A percentile compares a stretch with the other conserved stretches of the same genome.
These are phyloP conservation scores for Nemania sp. DNA, from an alignment of 2,329 filamentous ascomycete species.

Conservation along the genomic window DNA sequence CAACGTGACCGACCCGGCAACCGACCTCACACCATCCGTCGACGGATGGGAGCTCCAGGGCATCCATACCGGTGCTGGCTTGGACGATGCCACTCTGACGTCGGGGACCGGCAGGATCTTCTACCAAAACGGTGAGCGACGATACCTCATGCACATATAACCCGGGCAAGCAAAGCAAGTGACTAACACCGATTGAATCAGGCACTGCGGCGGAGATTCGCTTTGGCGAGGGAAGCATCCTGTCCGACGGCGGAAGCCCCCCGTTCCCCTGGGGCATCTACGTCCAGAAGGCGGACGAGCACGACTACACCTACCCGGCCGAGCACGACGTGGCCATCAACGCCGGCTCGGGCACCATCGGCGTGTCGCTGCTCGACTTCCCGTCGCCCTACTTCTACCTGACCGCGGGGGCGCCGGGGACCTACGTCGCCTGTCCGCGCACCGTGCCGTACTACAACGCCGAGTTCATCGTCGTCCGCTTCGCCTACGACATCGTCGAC, in stretches of 20 bases:
- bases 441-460: constrained; percentile 48
- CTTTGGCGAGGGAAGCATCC: constrained; percentile 40
- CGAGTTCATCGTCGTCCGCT: constrained; percentile 47
- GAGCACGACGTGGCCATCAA: constrained; percentile 42
- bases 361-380: constrained; percentile 42
- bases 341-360: constrained; percentile 44
- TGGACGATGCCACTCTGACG: constrained; percentile 45
- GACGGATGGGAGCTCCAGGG: constrained; percentile 47
- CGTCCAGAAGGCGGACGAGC: constrained; percentile 32
- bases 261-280: constrained; percentile 46
- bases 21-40: constrained; percentile 48
- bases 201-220: constrained; percentile 44
- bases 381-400: constrained; percentile 44
- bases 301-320: constrained; percentile 27
- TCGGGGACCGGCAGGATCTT: constrained; percentile 44
- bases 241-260: constrained; percentile 49
- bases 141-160: too few species aligned
- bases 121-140: constrained; percentile 51
- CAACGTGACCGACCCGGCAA: constrained; percentile 48
- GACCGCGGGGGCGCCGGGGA: constrained; percentile 35
- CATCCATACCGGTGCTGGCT: constrained; percentile 50
- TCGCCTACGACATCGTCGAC: constrained; percentile 37
- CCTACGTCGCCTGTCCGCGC: constrained; percentile 50
- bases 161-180: too few species aligned
- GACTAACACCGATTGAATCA: constrained; percentile 1